Conservation (phyloP, 768 basidiomycete genomes). For the Podaxis rugospora region DNA sequence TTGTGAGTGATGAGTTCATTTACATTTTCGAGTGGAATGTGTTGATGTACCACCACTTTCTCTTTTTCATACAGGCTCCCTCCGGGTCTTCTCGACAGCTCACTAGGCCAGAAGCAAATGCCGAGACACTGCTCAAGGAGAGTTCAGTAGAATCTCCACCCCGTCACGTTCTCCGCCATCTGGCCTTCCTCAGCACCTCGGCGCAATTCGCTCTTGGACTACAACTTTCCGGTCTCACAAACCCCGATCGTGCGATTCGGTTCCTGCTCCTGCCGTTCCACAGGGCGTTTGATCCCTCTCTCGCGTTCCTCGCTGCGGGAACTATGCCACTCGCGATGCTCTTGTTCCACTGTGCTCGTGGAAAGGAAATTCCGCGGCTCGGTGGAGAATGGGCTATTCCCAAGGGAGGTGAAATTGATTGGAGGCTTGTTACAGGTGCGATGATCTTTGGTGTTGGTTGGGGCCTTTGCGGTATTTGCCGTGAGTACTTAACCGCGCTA, state of each 20-base stretch:
- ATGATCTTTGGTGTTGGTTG: conserved; percentile 60
- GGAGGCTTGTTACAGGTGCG: conserved; percentile 43
- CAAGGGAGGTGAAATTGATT: conserved; percentile 35
- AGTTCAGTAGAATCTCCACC: conserved; percentile 10
- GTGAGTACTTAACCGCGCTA: conserved; percentile 31
- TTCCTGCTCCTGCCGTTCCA: conserved; percentile 50
- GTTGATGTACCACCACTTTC: background rate
- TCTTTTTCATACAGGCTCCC: background rate
- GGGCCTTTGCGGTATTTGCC: conserved; percentile 58
- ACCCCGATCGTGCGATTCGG: conserved; percentile 42
- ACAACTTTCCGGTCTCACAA: conserved; percentile 48
- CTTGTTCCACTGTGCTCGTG: conserved; percentile 39
- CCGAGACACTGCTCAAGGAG: conserved; percentile 12
- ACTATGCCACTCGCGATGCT: conserved; percentile 43
- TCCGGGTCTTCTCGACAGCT: conserved; percentile 3
- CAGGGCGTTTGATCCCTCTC: conserved; percentile 50
- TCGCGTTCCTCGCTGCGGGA: conserved; percentile 48
- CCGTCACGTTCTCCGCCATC: conserved; percentile 25
- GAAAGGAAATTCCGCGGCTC: conserved; percentile 32
- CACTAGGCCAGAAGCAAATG: conserved; percentile 5
- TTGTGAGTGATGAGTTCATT: conserved; percentile 13
- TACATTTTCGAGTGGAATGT: background rate
- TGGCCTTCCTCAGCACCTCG: conserved; percentile 37
- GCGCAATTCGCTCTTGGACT: conserved; percentile 52
- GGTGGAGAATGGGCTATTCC: conserved; percentile 43